Evolutionary conservation across 495 filamentous ascomycete genomes (phyloP), one percentile per base, ranked within the genome.

Genomic region (Aspergillus baeticus): DNA sequence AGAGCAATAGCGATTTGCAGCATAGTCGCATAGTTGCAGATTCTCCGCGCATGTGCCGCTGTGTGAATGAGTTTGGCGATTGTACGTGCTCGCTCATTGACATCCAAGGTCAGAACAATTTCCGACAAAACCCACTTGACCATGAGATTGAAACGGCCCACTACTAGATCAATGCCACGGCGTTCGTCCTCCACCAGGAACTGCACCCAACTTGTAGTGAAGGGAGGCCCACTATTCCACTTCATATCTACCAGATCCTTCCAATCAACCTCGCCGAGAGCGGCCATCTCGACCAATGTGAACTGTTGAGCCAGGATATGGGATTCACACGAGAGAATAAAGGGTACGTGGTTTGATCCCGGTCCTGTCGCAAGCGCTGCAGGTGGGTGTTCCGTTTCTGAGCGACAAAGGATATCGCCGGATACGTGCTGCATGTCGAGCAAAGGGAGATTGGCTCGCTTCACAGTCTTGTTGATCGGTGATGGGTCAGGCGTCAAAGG

Each of bases 111-210:
- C 36, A 99, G 76, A 26, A 98, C 83, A 62, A 93, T 84, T 68
- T 98, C 92, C 2, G 93, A 97, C 20, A 96, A 79, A 13, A 88
- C 87, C 95, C 95, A 99, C 77, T 96, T 97, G 47, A 96, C 92
- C 81, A 98, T 89, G 58, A 99, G 80, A 68, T 98, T 98, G 77
- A 97, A 97, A 34, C 95, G 88, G 17, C 92, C 91, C 61, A 96
- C 91, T 18, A 96, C 92, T n/a, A 99, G 80, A 62, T 97, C 94
- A 49, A 98, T 90, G 18, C 94, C 94, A 34, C 84, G 87, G 21
- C 88, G 88, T 56, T 95, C 86, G 14, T 86, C 83, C n/a, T 85
- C 81, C 26, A 84, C 83, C 11, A 99, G 81, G 65, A 94, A 97
- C 45, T 94, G 86, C n/a, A 96, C 91, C 95, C 95, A 99, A 59